A percentile compares a stretch with the other conserved stretches of the same genome.
Evolutionary conservation across 1,139 yeast species (phyloP).

Genomic region (Candida glucosophila): DNA sequence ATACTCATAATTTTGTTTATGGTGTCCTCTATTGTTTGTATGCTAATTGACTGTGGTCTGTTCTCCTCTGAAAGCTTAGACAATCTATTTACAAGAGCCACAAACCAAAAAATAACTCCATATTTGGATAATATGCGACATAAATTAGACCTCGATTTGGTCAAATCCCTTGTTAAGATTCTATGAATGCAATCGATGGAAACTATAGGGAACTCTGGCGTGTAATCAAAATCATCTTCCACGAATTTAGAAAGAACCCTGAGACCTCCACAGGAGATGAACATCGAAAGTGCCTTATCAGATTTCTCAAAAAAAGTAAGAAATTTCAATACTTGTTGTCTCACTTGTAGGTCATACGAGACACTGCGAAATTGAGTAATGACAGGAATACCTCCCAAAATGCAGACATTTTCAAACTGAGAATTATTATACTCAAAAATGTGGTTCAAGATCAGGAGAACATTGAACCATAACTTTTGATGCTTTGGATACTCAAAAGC

Average conservation of each 20-base stretch:
- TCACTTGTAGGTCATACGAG: constrained; percentile 25
- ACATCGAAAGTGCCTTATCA: constrained; percentile 36
- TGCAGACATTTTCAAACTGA: constrained; percentile 43
- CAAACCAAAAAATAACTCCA: constrained; percentile 43
- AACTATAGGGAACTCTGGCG: constrained; percentile 38
- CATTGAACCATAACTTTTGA: constrained; percentile 31
- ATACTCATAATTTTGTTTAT: constrained; percentile 31
- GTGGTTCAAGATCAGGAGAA: constrained; percentile 32
- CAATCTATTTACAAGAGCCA: constrained; percentile 31
- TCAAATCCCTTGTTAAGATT: constrained; percentile 34
- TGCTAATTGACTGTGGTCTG: constrained; percentile 7
- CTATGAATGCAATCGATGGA: constrained; percentile 40
- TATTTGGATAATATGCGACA: constrained; percentile 46
- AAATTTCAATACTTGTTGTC: constrained; percentile 38
- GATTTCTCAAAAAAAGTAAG: constrained; percentile 30
- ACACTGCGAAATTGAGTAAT: constrained; percentile 35
- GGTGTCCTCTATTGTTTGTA: constrained; percentile 18
- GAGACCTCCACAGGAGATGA: constrained; percentile 51
- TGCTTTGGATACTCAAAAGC: constrained; percentile 22
- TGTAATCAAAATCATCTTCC: constrained; percentile 43
- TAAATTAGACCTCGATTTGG: constrained; percentile 42
- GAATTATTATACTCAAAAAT: constrained; percentile 27
- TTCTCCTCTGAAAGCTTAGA: constrained; percentile 9
- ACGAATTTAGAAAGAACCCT: constrained; percentile 41
- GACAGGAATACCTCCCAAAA: constrained; percentile 51